phyloP scores from a whole-genome alignment of 805 yeast species.

The Kodamaea jinghongensis region DNA sequence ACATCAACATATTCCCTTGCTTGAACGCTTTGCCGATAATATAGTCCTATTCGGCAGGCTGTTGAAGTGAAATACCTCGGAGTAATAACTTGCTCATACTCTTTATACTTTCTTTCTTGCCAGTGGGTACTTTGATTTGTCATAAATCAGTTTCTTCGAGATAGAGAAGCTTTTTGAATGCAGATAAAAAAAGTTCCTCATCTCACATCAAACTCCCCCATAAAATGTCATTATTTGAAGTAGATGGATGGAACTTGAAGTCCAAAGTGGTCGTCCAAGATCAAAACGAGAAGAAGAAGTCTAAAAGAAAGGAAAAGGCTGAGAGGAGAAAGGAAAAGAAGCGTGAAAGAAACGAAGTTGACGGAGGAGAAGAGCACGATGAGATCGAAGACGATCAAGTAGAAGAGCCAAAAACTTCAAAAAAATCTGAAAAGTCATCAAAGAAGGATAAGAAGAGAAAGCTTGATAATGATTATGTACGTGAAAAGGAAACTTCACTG shows the following conservation, averaged over 20 bases:
- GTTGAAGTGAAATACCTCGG: too few species aligned
- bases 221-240: conserved; percentile 69
- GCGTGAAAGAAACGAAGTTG: conserved; percentile 14
- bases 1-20: too few species aligned
- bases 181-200: too few species aligned
- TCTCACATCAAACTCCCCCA: not conserved
- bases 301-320: conserved; percentile 18
- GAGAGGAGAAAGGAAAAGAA: conserved; percentile 12
- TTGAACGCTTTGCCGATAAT: too few species aligned
- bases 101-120: too few species aligned
- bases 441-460: conserved; percentile 23
- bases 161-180: too few species aligned
- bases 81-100: too few species aligned
- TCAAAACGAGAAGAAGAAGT: conserved; percentile 22
- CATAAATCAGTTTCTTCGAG: too few species aligned
- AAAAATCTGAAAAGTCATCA: conserved; percentile 6
- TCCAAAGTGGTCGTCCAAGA: conserved; percentile 50
- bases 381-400: conserved; percentile 19
- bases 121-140: too few species aligned
- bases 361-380: conserved; percentile 23
- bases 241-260: conserved; percentile 78
- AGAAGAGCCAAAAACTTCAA: conserved; percentile 19
- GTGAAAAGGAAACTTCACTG: conserved; percentile 8
- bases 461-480: conserved; percentile 9
- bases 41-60: too few species aligned